Evolutionary conservation across 2,329 filamentous ascomycete species (phyloP).

Genomic region (Orbilia quercus): DNA sequence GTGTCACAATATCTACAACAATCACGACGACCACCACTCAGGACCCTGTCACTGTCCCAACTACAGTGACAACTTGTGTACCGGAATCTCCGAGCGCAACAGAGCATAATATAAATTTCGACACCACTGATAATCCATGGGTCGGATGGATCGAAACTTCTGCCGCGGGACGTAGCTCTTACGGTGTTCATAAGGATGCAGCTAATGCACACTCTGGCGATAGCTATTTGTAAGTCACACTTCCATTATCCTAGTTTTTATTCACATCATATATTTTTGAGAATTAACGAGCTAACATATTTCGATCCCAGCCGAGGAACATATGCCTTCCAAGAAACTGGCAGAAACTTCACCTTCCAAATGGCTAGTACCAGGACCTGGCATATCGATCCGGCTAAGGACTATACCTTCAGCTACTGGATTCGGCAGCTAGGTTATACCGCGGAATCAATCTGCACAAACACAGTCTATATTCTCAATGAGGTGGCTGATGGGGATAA

Average conservation of each 20-base stretch:
- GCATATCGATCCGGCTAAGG: neutral
- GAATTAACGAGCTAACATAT: neutral
- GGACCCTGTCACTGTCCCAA: neutral
- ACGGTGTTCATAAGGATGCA: slow-evolving; percentile 14
- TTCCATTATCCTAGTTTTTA: neutral
- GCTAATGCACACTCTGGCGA: neutral
- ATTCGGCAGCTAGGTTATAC: neutral
- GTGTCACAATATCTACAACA: neutral
- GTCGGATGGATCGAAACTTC: neutral
- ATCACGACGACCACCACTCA: neutral
- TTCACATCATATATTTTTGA: neutral
- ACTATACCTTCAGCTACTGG: neutral
- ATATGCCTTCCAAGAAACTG: neutral
- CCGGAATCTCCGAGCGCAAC: neutral
- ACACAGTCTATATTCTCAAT: neutral
- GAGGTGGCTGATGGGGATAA: slow-evolving; percentile 12
- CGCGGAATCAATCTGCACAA: neutral
- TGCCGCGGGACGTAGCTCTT: slow-evolving; percentile 7
- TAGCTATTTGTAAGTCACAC: neutral
- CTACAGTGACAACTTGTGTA: neutral
- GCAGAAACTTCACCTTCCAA: neutral
- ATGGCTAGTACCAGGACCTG: neutral
- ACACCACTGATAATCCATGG: slow-evolving; percentile 8
- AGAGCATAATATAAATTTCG: slow-evolving; percentile 4
- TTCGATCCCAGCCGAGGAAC: neutral